A percentile compares a stretch with the other conserved stretches of the same genome.
phyloP scores from a whole-genome alignment of 495 filamentous ascomycete species.

The Aspergillus panamensis region DNA sequence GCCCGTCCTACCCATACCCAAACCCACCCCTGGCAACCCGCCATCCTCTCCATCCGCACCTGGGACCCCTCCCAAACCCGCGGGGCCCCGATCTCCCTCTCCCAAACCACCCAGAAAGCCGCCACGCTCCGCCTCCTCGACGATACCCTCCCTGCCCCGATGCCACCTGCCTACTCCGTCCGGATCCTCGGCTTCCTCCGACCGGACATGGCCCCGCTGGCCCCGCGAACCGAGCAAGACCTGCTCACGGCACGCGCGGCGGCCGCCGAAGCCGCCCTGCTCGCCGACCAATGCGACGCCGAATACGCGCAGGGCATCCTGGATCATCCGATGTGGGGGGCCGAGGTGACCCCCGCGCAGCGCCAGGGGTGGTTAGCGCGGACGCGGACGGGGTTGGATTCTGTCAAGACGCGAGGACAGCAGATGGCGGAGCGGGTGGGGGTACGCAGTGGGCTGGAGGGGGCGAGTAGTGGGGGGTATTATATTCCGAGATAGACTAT shows the following conservation, averaged over 20 bases:
- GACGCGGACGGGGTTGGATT: slow-evolving; percentile 36
- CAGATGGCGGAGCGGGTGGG: slow-evolving; percentile 51
- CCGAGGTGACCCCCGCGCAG: slow-evolving; percentile 31
- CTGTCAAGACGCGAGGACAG: slow-evolving; percentile 42
- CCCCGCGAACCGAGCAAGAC: slow-evolving; percentile 24
- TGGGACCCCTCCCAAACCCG: slow-evolving; percentile 40
- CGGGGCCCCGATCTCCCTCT: slow-evolving; percentile 31
- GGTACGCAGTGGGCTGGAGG: slow-evolving; percentile 49
- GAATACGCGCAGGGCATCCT: slow-evolving; percentile 48
- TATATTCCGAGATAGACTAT: slow-evolving; percentile 25
- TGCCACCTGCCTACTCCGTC: slow-evolving; percentile 42
- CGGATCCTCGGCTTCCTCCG: slow-evolving; percentile 53
- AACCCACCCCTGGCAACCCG: slow-evolving; percentile 46
- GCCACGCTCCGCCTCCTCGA: slow-evolving; percentile 47
- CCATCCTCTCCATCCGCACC: slow-evolving; percentile 45
- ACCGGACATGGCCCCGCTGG: slow-evolving; percentile 27
- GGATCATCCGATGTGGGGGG: slow-evolving; percentile 51
- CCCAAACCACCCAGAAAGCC: slow-evolving; percentile 36
- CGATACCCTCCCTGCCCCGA: slow-evolving; percentile 7
- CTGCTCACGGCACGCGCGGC: slow-evolving; percentile 31
- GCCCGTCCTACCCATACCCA: slow-evolving; percentile 32
- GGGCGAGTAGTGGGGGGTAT: slow-evolving; percentile 37
- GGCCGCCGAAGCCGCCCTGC: slow-evolving; percentile 36
- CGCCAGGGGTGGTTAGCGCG: slow-evolving; percentile 29
- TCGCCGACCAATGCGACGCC: slow-evolving; percentile 48